These are phyloP conservation scores for Hanseniaspora gamundiae DNA, from an alignment of 1,139 yeast genomes.

Conservation along the genomic window DNA sequence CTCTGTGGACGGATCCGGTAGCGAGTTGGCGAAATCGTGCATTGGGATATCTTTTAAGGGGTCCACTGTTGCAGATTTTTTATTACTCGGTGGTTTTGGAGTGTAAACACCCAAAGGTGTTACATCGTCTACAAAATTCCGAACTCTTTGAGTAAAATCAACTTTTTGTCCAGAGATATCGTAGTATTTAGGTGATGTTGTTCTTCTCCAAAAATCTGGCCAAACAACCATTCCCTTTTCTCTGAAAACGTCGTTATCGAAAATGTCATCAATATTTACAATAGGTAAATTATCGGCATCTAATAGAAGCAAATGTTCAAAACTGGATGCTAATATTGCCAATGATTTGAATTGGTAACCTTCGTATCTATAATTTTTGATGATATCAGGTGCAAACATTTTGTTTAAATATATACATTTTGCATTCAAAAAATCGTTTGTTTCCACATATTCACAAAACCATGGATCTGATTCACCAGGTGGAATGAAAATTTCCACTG, in stretches of 20 bases:
- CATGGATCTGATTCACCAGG: constrained; percentile 58
- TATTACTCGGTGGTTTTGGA: too few species aligned
- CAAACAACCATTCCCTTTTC: constrained; percentile 29
- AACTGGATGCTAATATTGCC: constrained; percentile 43
- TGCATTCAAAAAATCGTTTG: constrained; percentile 38
- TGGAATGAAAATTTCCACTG: constrained; percentile 74
- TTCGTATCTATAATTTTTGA: constrained; percentile 31
- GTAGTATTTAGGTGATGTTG: constrained; percentile 45
- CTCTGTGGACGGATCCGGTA: constrained; percentile 55
- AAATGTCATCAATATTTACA: constrained; percentile 37
- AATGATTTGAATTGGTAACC: constrained; percentile 51
- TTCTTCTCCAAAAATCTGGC: constrained; percentile 61
- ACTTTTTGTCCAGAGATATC: constrained; percentile 32
- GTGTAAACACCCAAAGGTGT: constrained; percentile 21
- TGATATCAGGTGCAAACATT: constrained; percentile 36
- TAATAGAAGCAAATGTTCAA: constrained; percentile 41
- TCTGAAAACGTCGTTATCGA: constrained; percentile 23
- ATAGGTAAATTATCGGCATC: constrained; percentile 52
- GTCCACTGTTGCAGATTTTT: constrained; percentile 15
- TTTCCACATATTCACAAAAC: constrained; percentile 44
- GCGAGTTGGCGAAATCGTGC: constrained; percentile 45
- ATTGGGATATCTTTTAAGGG: constrained; percentile 23
- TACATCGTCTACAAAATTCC: constrained; percentile 4
- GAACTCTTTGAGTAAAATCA: constrained; percentile 12
- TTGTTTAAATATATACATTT: constrained; percentile 53